Base-by-base conservation (phyloP, 768 basidiomycete species). In the Rubroboletus pulcherrimus region DNA sequence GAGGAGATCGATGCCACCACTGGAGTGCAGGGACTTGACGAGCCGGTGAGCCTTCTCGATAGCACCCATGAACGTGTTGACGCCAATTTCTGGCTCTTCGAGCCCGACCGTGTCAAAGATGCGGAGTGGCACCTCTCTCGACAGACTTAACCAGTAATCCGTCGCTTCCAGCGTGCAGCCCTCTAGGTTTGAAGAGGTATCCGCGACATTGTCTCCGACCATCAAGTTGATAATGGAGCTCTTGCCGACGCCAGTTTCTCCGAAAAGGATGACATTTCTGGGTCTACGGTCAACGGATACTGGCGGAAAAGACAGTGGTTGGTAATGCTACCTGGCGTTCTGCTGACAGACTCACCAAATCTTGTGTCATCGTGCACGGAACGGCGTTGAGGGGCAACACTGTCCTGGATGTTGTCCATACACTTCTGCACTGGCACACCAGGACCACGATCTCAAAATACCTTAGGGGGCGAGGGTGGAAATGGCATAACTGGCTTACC, bases 1-100 rank as follows among this genome's bases (percentile, higher is more conserved):
- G 17, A 63, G 53, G 29, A 63, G 56, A n/a, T 63, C 53, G 35
- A 63, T 35, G 8, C 61, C 62, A 17, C 62, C 61, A 0, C 38
- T 31, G 7, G 38, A 0, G 6, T 49, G 42, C 7, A 63, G 11
- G 26, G 42, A 35, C 9, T 34, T n/a, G 10, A 63, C 7, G 17
- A 63, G 56, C 26, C 34, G 1, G 7, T 63, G 29, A 0, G 61
- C 60, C 7, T 62, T 62, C 21, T 46, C 49, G 35, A 62, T 56
- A 12, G 60, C 49, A 1, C 42, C 41, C 33, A 21, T 57, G 31
- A 56, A 53, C 7, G 39, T 8, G 41, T 51, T 37, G 46, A 45
- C 2, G 4, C 45, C 49, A 61, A n/a, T n/a, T n/a, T n/a, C n/a
- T n/a, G n/a, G n/a, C n/a, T n/a, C n/a, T n/a, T n/a, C n/a, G n/a